A percentile compares a stretch with the other conserved stretches of the same genome.
phyloP scores from a whole-genome alignment of 768 basidiomycete species.

The Boletus huronensis region DNA sequence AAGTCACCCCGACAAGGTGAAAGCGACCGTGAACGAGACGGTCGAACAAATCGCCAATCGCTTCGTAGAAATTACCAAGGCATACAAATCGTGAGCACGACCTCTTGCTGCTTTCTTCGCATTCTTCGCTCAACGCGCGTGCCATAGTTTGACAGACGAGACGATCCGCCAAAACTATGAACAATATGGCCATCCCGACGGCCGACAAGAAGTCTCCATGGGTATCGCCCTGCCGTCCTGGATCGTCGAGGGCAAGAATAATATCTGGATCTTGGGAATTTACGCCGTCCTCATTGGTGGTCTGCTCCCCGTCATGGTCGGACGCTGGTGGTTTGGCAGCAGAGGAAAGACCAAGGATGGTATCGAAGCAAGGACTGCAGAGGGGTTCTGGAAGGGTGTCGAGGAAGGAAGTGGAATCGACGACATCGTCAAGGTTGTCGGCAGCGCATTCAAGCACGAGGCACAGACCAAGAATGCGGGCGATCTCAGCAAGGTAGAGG shows the following conservation, averaged over 20 bases:
- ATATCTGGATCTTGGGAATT: slow-evolving; percentile 81
- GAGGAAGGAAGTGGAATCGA: slow-evolving; percentile 73
- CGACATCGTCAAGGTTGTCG: slow-evolving; percentile 69
- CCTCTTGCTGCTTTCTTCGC: not conserved
- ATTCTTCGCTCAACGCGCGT: not conserved
- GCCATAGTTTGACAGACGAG: slow-evolving; percentile 79
- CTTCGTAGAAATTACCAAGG: slow-evolving; percentile 94
- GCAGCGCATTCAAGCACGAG: slow-evolving; percentile 64
- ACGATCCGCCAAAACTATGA: slow-evolving; percentile 87
- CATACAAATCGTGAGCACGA: slow-evolving; percentile 81
- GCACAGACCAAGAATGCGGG: slow-evolving; percentile 29
- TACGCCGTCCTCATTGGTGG: slow-evolving; percentile 90
- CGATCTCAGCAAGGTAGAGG: slow-evolving; percentile 51
- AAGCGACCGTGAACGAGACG: slow-evolving; percentile 76
- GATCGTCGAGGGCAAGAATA: slow-evolving; percentile 91
- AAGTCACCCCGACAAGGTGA: slow-evolving; percentile 97
- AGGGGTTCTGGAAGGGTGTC: slow-evolving; percentile 83
- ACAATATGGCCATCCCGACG: slow-evolving; percentile 91
- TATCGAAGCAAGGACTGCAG: slow-evolving; percentile 74
- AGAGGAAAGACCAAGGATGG: slow-evolving; percentile 90
- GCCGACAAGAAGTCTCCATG: slow-evolving; percentile 90
- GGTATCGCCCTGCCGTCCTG: slow-evolving; percentile 93
- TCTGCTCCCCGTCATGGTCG: slow-evolving; percentile 81
- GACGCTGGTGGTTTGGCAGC: slow-evolving; percentile 97
- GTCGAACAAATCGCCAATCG: slow-evolving; percentile 79